Percentiles rank a stretch among this genome's conserved stretches.
Evolutionary conservation across 148 eudicot genomes (phyloP).

Genomic region (Vaccinium macrocarpon): DNA sequence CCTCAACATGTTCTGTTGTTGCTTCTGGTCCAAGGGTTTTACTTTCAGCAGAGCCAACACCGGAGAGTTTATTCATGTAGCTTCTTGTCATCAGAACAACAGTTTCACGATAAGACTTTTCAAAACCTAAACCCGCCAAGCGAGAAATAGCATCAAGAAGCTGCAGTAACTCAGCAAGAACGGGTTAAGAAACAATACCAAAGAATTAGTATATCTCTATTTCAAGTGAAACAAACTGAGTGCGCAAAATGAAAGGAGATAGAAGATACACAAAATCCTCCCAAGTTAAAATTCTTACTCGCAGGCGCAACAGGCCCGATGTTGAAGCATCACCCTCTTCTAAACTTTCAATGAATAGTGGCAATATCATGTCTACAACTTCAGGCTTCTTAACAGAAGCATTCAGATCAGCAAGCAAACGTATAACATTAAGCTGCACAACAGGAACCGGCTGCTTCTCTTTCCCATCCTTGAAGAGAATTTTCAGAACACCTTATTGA

Average conservation of each 20-base stretch:
- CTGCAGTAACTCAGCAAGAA: constrained; percentile 54
- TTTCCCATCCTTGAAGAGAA: constrained; percentile 48
- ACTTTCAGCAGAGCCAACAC: constrained; percentile 87
- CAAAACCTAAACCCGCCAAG: constrained; percentile 96
- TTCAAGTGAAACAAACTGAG: neutral
- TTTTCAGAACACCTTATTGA: neutral
- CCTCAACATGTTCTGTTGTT: constrained; percentile 97
- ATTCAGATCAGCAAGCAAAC: constrained; percentile 82
- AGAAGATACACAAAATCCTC: neutral
- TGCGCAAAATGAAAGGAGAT: neutral
- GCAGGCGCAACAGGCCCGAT: constrained; percentile 83
- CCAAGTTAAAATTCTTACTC: constrained; percentile 46
- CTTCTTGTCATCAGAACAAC: constrained; percentile 91
- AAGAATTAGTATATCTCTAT: neutral
- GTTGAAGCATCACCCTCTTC: constrained; percentile 96
- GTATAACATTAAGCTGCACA: constrained; percentile 79
- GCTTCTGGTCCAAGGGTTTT: constrained; percentile 85
- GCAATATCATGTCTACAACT: constrained; percentile 90
- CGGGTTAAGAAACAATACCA: constrained; percentile 23
- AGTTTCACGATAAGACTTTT: constrained; percentile 95
- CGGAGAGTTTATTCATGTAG: constrained; percentile 78
- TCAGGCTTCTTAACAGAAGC: constrained; percentile 79
- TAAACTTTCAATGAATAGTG: constrained; percentile 79
- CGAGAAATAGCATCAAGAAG: constrained; percentile 98
- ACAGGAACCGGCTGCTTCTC: constrained; percentile 72